A percentile compares a stretch with the other conserved stretches of the same genome.
phyloP scores from a whole-genome alignment of 2,329 filamentous ascomycete species.

The Lecanicillium sp. region DNA sequence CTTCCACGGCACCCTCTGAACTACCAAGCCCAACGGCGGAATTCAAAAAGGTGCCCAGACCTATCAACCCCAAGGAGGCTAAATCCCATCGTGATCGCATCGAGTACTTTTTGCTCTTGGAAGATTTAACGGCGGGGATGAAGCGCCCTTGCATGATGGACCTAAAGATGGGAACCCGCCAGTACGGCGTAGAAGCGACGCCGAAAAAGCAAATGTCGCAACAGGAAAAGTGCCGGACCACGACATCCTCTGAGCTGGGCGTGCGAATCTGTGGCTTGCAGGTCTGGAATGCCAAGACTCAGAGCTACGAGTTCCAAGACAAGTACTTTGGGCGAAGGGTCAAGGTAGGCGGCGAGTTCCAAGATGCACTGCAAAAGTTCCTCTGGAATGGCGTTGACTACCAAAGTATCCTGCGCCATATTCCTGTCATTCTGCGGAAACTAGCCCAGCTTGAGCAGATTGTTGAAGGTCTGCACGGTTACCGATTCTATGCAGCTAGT shows the following conservation, averaged over 20 bases:
- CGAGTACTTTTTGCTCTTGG: constrained; percentile 86
- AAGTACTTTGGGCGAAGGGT: constrained; percentile 93
- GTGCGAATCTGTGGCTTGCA: constrained; percentile 94
- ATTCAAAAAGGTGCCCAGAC: constrained; percentile 42
- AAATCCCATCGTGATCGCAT: constrained; percentile 61
- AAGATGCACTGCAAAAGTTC: constrained; percentile 79
- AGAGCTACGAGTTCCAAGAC: constrained; percentile 91
- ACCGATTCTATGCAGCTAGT: constrained; percentile 92
- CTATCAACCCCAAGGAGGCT: constrained; percentile 71
- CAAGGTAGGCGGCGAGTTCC: constrained; percentile 82
- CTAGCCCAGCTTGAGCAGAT: constrained; percentile 76
- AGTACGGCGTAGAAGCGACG: constrained; percentile 87
- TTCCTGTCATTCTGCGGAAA: constrained; percentile 80
- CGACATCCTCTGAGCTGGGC: constrained; percentile 84
- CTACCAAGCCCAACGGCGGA: constrained; percentile 28
- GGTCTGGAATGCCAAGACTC: constrained; percentile 80
- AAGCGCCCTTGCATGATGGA: constrained; percentile 94
- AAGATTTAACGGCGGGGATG: constrained; percentile 96
- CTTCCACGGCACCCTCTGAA: constrained; percentile 22
- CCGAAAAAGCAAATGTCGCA: constrained; percentile 93
- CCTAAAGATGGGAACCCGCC: constrained; percentile 95
- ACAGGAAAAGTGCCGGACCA: constrained; percentile 83
- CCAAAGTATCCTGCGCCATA: constrained; percentile 73
- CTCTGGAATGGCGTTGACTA: constrained; percentile 84
- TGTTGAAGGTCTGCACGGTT: constrained; percentile 70